Evolutionary conservation across 768 basidiomycete genomes (phyloP), one percentile per base, ranked within the genome.

Genomic region (Suillus hirtellus): DNA sequence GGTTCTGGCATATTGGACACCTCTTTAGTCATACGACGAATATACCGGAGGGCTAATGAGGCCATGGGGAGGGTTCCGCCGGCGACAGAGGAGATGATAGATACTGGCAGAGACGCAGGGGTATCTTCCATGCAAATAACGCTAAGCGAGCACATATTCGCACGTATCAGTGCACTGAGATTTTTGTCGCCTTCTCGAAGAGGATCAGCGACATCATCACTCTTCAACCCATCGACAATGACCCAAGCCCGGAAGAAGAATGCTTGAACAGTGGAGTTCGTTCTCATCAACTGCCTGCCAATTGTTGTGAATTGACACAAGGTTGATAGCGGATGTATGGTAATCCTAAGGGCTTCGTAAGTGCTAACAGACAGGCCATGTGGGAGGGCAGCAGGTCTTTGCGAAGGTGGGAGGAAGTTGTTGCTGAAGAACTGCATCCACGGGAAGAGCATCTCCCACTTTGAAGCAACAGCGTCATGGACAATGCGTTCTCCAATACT

Each of bases 401-500:
- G 38, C 10, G 60, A 61, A 35, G 52, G 52, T 35, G 38, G 49
- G 2, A 61, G 52, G 55, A 61, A 61, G 24, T 42, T 54, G 27
- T 60, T 42, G 24, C 40, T 54, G 54, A 61, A 58, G 60, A 61
- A 61, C 24, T 40, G 50, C 60, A 61, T 61, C 60, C 60, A 61
- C 4, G 60, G 56, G 37, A 61, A 61, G 54, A 61, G 24, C 19
- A 19, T 42, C 1, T 61, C 55, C 60, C 60, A 61, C 60, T 61
- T 61, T 19, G 60, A 58, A n/a, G 52, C 60, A 27, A 61, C 24
- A 60, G 54, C 56, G 12, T 58, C 54, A 2, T 60, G 60, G 9
- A 58, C 60, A 27, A 40, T 21, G 56, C 60, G 49, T 31, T 58
- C 60, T 60, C 49, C 54, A 9, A 54, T 24, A 31, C 24, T 58